phyloP scores from a whole-genome alignment of 176 grass and related monocot genomes.

The Tuctoria greenei region DNA sequence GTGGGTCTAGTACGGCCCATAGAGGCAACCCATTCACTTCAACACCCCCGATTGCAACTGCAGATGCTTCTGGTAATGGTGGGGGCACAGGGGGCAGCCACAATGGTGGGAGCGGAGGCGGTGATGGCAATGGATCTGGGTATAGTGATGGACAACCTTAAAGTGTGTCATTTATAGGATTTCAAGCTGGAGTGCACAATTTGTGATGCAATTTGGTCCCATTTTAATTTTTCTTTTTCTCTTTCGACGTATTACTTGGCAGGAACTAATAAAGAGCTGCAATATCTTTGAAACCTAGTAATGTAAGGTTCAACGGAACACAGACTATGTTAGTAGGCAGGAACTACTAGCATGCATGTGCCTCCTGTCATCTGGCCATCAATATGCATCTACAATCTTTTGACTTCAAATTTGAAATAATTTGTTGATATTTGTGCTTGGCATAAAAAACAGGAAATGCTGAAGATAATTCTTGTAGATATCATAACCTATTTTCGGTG shows the following conservation, averaged over 20 bases:
- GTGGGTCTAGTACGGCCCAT: background rate
- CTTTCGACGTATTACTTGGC: background rate
- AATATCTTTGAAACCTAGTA: background rate
- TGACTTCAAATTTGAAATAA: no score
- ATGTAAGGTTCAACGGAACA: no score
- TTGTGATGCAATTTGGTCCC: background rate
- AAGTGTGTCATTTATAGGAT: background rate
- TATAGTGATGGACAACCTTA: background rate
- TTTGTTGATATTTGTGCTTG: no score
- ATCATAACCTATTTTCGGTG: no score
- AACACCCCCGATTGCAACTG: background rate
- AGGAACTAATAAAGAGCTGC: conserved; percentile 11
- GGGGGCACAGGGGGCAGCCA: background rate
- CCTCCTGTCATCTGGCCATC: no score
- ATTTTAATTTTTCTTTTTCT: background rate
- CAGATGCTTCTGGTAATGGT: conserved; percentile 21
- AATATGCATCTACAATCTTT: no score
- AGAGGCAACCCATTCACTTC: background rate
- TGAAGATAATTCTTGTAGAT: no score
- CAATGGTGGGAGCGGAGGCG: conserved; percentile 18
- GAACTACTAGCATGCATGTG: no score
- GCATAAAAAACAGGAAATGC: no score
- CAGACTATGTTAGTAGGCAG: no score
- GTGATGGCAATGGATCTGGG: background rate
- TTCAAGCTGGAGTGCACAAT: background rate